Conservation (phyloP, 2,329 filamentous ascomycete genomes). For the Aspergillus intermedius region DNA sequence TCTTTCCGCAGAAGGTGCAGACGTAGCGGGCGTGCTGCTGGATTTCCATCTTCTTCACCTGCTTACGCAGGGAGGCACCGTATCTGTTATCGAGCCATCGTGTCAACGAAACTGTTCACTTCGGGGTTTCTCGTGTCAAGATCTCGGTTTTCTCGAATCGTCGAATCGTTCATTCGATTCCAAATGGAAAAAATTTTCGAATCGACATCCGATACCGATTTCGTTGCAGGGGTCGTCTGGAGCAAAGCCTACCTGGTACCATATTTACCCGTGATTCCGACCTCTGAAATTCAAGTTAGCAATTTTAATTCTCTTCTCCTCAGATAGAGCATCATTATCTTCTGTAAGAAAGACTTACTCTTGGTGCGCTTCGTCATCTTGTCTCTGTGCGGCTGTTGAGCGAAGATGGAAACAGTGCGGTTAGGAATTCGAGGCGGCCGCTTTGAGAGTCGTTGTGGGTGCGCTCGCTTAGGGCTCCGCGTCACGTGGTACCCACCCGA, state of each 20-base stretch:
- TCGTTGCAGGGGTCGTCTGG: slow-evolving; percentile 11
- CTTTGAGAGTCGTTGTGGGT: slow-evolving; percentile 31
- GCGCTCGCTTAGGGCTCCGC: slow-evolving; percentile 34
- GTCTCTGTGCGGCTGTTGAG: slow-evolving; percentile 38
- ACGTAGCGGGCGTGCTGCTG: slow-evolving; percentile 95
- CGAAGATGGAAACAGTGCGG: slow-evolving; percentile 31
- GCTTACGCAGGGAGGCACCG: slow-evolving; percentile 98
- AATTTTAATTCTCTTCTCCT: background rate
- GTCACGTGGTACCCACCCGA: slow-evolving; percentile 20
- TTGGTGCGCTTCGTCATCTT: slow-evolving; percentile 94
- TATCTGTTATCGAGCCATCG: slow-evolving; percentile 54
- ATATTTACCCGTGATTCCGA: slow-evolving; percentile 98
- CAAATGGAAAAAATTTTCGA: background rate
- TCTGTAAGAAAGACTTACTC: slow-evolving; percentile 44
- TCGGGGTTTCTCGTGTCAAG: slow-evolving; percentile 9
- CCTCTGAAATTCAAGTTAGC: slow-evolving; percentile 51
- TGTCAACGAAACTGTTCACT: slow-evolving; percentile 14
- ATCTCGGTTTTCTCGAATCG: slow-evolving; percentile 10
- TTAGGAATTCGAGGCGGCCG: slow-evolving; percentile 25
- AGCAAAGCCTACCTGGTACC: slow-evolving; percentile 71
- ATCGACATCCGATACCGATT: slow-evolving; percentile 8
- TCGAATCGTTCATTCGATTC: slow-evolving; percentile 8
- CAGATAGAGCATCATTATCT: background rate
- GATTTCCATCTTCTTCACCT: slow-evolving; percentile 99
- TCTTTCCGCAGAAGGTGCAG: slow-evolving; percentile 99